Conservation (phyloP, 257 asterid genomes). For the Solanum sitiens region DNA sequence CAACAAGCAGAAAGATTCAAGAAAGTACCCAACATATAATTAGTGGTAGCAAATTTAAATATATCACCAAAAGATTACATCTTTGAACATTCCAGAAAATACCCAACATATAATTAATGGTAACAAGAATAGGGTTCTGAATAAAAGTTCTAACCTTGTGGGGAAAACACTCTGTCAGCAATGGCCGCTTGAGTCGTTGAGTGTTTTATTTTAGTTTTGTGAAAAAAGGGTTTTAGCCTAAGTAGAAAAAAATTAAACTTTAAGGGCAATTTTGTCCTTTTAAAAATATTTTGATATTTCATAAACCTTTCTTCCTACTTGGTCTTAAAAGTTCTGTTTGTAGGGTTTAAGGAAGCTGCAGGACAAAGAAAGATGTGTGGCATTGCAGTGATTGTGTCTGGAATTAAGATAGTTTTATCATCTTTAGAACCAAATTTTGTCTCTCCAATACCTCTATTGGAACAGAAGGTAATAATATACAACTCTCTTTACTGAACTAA, state of each 20-base stretch:
- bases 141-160: not conserved
- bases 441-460: conserved; percentile 25
- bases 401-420: conserved; percentile 48
- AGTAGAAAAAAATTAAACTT: not conserved
- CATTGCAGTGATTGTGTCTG: conserved; percentile 62
- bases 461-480: conserved; percentile 18
- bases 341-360: conserved; percentile 15
- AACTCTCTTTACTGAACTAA: not conserved
- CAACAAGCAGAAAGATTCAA: not conserved
- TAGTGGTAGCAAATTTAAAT: not conserved
- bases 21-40: not conserved
- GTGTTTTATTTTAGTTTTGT: not conserved
- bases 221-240: not conserved
- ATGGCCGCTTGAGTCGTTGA: not conserved
- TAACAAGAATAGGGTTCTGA: not conserved
- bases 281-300: not conserved
- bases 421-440: conserved; percentile 20
- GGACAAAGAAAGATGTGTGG: conserved; percentile 66
- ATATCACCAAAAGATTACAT: not conserved
- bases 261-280: not conserved
- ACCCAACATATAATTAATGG: not conserved
- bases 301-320: not conserved
- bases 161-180: not conserved
- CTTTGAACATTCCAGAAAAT: not conserved
- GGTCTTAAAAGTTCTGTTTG: not conserved